phyloP scores from a whole-genome alignment of 768 basidiomycete species.

The Auriculariales sp. region DNA sequence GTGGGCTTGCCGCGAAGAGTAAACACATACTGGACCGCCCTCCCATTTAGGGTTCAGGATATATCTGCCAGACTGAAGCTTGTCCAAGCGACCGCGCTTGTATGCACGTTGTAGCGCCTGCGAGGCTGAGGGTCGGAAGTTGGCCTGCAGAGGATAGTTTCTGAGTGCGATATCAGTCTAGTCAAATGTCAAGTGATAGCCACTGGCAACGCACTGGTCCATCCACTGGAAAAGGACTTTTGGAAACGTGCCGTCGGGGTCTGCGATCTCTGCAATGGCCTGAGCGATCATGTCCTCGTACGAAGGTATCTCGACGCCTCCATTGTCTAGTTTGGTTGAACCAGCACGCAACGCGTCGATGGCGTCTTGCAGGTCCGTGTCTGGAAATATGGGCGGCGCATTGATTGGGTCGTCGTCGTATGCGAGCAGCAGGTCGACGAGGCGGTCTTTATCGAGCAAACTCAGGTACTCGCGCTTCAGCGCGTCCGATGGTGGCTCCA shows the following conservation, averaged over 20 bases:
- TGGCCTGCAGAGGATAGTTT: constrained; percentile 71
- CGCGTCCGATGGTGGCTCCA: constrained; percentile 26
- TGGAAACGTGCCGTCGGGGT: constrained; percentile 68
- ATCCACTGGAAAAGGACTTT: constrained; percentile 77
- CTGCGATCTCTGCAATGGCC: constrained; percentile 48
- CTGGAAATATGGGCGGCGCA: constrained; percentile 47
- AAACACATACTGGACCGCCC: constrained; percentile 53
- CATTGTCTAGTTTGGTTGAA: constrained; percentile 7
- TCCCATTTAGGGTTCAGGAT: constrained; percentile 65
- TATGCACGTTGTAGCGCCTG: constrained; percentile 81
- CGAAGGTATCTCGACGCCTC: constrained; percentile 49
- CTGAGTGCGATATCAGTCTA: constrained; percentile 9
- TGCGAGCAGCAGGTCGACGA: constrained; percentile 46
- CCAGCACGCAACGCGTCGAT: constrained; percentile 34
- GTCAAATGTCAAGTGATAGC: background rate
- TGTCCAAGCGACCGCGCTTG: constrained; percentile 68
- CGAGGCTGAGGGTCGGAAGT: constrained; percentile 79
- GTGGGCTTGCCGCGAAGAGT: background rate
- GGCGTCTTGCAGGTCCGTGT: constrained; percentile 45
- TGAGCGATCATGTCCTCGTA: constrained; percentile 90
- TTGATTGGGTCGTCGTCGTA: constrained; percentile 42
- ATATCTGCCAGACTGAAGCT: constrained; percentile 60
- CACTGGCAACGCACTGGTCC: constrained; percentile 24
- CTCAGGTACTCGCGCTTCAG: constrained; percentile 61
- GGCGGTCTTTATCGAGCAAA: constrained; percentile 49